Conservation (phyloP, 2,329 filamentous ascomycete species). For the Lachnellula cervina region DNA sequence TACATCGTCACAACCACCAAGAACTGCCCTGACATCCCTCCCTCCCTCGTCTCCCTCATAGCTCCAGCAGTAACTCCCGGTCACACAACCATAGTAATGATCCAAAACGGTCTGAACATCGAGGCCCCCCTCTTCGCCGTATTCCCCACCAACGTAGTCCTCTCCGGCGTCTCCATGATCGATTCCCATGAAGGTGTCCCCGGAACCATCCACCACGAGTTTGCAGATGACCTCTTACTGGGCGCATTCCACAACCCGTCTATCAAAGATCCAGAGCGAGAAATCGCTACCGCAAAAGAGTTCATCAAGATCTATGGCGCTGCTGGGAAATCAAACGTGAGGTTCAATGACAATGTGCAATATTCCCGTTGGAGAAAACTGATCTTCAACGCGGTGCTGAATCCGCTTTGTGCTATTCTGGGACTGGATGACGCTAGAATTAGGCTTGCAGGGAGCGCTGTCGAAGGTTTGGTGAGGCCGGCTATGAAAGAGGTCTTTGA, state of each 20-base stretch:
- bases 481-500: conserved; percentile 23
- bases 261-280: conserved; percentile 4
- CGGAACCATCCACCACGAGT: conserved; percentile 15
- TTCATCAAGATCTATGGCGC: conserved; percentile 15
- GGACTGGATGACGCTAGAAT: conserved; percentile 18
- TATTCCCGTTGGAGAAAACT: conserved; percentile 17
- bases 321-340: conserved; percentile 8
- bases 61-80: conserved; percentile 16
- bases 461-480: conserved; percentile 20
- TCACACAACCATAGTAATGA: conserved; percentile 14
- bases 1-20: conserved; percentile 10
- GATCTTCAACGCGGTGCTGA: conserved; percentile 17
- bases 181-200: conserved; percentile 14
- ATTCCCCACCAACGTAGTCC: conserved; percentile 17
- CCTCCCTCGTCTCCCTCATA: conserved; percentile 26
- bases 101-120: conserved; percentile 21
- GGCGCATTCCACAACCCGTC: conserved; percentile 16
- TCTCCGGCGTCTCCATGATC: conserved; percentile 19
- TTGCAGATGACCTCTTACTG: conserved; percentile 12
- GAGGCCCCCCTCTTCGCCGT: conserved; percentile 15
- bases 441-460: conserved; percentile 23
- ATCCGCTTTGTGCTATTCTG: conserved; percentile 17
- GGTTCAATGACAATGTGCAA: conserved; percentile 11
- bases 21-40: conserved; percentile 27
- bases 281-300: conserved; percentile 7